Conservation (phyloP, 2,329 filamentous ascomycete genomes). For the Aureobasidium subglaciale region DNA sequence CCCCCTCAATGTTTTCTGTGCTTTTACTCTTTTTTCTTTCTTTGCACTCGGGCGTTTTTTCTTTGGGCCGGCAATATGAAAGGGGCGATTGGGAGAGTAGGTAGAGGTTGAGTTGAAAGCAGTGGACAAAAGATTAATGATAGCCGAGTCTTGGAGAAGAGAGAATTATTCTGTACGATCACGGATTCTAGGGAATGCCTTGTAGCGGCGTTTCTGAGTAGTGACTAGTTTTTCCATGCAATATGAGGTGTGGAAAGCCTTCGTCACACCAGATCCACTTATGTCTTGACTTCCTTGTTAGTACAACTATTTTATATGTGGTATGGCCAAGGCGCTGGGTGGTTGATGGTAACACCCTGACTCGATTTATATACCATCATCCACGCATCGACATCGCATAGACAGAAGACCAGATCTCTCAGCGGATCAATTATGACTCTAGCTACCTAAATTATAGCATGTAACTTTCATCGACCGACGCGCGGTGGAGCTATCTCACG, state of each 20-base stretch:
- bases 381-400: neutral
- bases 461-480: too few species aligned
- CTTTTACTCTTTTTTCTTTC: neutral
- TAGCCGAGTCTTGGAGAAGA: too few species aligned
- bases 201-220: neutral
- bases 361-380: neutral
- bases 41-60: neutral
- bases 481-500: too few species aligned
- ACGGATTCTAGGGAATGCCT: neutral
- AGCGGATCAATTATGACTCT: too few species aligned
- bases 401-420: too few species aligned
- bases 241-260: neutral
- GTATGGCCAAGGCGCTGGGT: too few species aligned
- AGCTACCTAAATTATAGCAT: too few species aligned
- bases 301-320: too few species aligned
- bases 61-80: neutral
- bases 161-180: neutral
- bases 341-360: neutral
- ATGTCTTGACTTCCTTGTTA: neutral
- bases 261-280: neutral
- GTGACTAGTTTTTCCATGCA: neutral
- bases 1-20: conserved; percentile 10
- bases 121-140: neutral
- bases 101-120: neutral
- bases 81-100: neutral